These are phyloP conservation scores for peach (Prunus persica) DNA, from an alignment of 306 rosid species.

Conservation along the genomic window Prunus_persica_NCBIv2 NC_034012.1:6924001-6924500, in stretches of 20 bases:
- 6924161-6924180: conserved; percentile 70
- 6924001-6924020: conserved; percentile 26
- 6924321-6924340: conserved; percentile 83
- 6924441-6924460: neutral
- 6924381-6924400: conserved; percentile 29
- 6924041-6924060: conserved; percentile 80
- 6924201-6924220: conserved; percentile 17
- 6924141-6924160: conserved; percentile 98
- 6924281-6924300: conserved; percentile 78
- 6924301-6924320: conserved; percentile 72
- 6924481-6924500: neutral
- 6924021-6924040: conserved; percentile 36
- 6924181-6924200: conserved; percentile 18
- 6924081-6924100: conserved; percentile 74
- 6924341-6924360: conserved; percentile 94
- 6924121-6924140: conserved; percentile 88
- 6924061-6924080: conserved; percentile 88
- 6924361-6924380: conserved; percentile 18
- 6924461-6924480: too few relatives aligned
- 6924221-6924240: conserved; percentile 20
- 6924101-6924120: conserved; percentile 93
- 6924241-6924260: conserved; percentile 65
- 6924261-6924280: conserved; percentile 98
- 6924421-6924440: conserved; percentile 12
- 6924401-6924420: conserved; percentile 34